Percentiles rank a stretch among this genome's conserved stretches.
These are phyloP conservation scores for Penicillium subrubescens DNA, from an alignment of 495 filamentous ascomycete genomes.

Conservation along the genomic window DNA sequence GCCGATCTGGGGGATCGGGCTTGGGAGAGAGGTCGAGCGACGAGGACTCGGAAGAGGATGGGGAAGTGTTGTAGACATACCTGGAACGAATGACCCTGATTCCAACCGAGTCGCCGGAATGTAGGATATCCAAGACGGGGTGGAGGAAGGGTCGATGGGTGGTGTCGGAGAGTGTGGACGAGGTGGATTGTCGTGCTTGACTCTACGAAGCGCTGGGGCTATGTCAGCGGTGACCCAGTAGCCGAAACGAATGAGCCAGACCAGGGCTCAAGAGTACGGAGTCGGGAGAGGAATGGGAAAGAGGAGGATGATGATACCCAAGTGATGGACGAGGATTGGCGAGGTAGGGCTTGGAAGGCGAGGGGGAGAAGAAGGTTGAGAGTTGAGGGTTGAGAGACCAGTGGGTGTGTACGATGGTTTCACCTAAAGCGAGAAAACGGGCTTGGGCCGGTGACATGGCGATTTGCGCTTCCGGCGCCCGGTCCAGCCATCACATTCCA, in stretches of 20 bases:
- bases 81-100: constrained; percentile 32
- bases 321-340: constrained; percentile 1
- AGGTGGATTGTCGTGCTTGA: constrained; percentile 34
- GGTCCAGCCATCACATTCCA: constrained; percentile 28
- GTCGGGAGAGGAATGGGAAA: constrained; percentile 1
- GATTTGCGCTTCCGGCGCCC: constrained; percentile 38
- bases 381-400: constrained; percentile 14
- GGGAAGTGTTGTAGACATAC: constrained; percentile 42
- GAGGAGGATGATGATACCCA: constrained; percentile 19
- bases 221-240: constrained; percentile 46
- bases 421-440: constrained; percentile 48
- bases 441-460: constrained; percentile 44
- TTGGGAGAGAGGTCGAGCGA: constrained; percentile 27
- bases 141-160: constrained; percentile 30
- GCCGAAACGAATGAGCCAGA: constrained; percentile 19
- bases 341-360: background rate
- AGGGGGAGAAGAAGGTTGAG: constrained; percentile 1
- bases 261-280: constrained; percentile 9
- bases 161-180: constrained; percentile 27
- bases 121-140: constrained; percentile 20
- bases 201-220: constrained; percentile 47
- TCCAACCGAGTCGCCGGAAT: constrained; percentile 36
- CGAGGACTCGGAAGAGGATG: constrained; percentile 45
- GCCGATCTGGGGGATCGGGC: constrained; percentile 35
- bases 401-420: constrained; percentile 47